phyloP scores from a whole-genome alignment of 1,284 basidiomycete species.

The Ganoderma meredithae region DNA sequence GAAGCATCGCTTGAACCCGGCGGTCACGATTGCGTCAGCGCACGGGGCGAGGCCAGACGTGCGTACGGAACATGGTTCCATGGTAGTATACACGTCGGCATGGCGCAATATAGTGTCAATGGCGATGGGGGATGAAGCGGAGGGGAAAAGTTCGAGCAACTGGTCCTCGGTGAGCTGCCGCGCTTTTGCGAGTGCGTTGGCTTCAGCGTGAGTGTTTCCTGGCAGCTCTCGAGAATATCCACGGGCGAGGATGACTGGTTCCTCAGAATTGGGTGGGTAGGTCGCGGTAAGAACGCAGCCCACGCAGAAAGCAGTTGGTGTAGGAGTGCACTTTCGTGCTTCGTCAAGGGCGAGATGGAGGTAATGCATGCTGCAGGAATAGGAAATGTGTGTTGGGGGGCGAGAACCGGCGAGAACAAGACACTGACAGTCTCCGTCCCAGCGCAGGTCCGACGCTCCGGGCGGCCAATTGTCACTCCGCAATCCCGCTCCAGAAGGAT shows the following conservation, averaged over 20 bases:
- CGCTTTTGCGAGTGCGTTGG: constrained; percentile 89
- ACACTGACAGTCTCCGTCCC: neutral
- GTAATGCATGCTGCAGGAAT: constrained; percentile 41
- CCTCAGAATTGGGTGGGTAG: constrained; percentile 46
- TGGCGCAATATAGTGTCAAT: constrained; percentile 57
- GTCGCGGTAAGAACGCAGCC: constrained; percentile 82
- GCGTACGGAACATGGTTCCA: constrained; percentile 95
- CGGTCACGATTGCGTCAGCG: constrained; percentile 83
- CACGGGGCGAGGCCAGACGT: constrained; percentile 91
- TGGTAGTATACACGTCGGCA: constrained; percentile 90
- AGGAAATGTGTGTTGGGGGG: neutral
- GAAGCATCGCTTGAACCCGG: constrained; percentile 78
- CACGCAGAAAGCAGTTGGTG: constrained; percentile 92
- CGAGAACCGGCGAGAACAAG: constrained; percentile 1
- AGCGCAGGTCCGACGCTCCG: too few relatives aligned
- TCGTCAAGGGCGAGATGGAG: constrained; percentile 76
- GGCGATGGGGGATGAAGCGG: constrained; percentile 33
- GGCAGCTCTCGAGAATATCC: constrained; percentile 93
- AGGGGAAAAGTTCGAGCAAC: constrained; percentile 53
- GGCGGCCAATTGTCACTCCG: neutral
- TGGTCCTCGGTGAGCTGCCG: constrained; percentile 51
- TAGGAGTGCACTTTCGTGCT: constrained; percentile 77
- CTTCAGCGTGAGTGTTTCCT: constrained; percentile 98
- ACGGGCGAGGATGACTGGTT: constrained; percentile 69
- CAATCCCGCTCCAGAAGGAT: neutral